Evolutionary conservation across 2,329 filamentous ascomycete genomes (phyloP).

Genomic region (Diaporthe citri): DNA sequence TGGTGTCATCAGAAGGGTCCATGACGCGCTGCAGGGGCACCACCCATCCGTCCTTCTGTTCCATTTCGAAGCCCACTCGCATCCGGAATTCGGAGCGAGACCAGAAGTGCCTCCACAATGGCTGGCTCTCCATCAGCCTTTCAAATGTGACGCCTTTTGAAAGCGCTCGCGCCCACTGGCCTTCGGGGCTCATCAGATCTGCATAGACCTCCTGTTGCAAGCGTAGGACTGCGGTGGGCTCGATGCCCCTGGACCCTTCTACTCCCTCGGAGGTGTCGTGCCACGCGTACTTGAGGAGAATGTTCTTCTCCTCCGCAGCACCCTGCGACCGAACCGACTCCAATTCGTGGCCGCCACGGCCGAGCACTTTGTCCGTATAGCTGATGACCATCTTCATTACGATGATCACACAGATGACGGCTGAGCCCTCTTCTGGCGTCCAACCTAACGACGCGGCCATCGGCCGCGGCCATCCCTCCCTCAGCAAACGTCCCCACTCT

Average conservation of each 20-base stretch:
- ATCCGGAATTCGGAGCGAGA: background rate
- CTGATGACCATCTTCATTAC: background rate
- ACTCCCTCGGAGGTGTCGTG: background rate
- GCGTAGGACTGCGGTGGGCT: background rate
- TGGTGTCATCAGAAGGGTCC: background rate
- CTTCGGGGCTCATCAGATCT: background rate
- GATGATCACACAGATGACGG: background rate
- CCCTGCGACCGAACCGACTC: background rate
- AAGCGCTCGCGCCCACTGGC: background rate
- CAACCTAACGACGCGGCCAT: background rate
- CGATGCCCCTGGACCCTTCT: background rate
- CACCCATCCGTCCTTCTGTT: background rate
- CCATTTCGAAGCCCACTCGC: background rate
- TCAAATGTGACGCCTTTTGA: background rate
- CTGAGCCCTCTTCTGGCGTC: background rate
- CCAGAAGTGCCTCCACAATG: background rate
- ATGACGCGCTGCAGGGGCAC: background rate
- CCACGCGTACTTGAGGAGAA: background rate
- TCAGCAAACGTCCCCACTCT: background rate
- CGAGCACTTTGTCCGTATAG: background rate
- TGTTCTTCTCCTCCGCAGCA: background rate
- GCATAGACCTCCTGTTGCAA: background rate
- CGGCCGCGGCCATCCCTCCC: background rate
- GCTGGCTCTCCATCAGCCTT: background rate
- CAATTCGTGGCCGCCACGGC: background rate